phyloP scores from a whole-genome alignment of 2,329 filamentous ascomycete genomes.

The Coniella vitis region DNA sequence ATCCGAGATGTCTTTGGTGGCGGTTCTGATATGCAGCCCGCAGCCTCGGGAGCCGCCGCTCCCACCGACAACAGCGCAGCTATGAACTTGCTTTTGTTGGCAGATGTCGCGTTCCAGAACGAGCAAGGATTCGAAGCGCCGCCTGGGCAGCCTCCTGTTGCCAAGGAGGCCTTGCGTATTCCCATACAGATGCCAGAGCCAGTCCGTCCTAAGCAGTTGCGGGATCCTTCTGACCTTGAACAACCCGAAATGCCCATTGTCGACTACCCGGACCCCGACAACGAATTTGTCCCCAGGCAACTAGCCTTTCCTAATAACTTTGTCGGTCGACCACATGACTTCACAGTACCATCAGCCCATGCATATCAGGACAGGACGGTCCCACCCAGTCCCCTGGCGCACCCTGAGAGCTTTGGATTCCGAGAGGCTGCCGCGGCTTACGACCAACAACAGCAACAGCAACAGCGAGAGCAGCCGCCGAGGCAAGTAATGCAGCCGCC shows the following conservation, averaged over 20 bases:
- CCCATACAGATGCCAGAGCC: slow-evolving; percentile 16
- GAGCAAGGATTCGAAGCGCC: not conserved
- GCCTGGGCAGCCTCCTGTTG: not conserved
- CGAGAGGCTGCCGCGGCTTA: slow-evolving; percentile 6
- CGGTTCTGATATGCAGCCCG: slow-evolving; percentile 23
- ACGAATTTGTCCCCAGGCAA: slow-evolving; percentile 7
- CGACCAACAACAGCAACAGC: slow-evolving; percentile 10
- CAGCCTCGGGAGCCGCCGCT: slow-evolving; percentile 15
- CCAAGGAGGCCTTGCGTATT: slow-evolving; percentile 6
- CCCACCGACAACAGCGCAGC: slow-evolving; percentile 1
- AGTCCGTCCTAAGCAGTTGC: slow-evolving; percentile 13
- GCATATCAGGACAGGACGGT: slow-evolving; percentile 9
- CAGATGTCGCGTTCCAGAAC: slow-evolving; percentile 4
- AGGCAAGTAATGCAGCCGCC: slow-evolving; percentile 13
- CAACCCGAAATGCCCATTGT: slow-evolving; percentile 1
- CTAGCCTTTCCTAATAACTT: slow-evolving; percentile 9
- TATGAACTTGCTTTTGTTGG: slow-evolving; percentile 4
- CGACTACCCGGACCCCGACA: slow-evolving; percentile 11
- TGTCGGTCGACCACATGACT: slow-evolving; percentile 2
- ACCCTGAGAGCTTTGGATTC: slow-evolving; percentile 10
- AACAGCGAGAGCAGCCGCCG: slow-evolving; percentile 2
- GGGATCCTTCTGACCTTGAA: slow-evolving; percentile 13
- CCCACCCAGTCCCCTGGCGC: slow-evolving; percentile 10
- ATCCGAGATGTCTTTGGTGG: slow-evolving; percentile 37
- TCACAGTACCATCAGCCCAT: slow-evolving; percentile 4